These are phyloP conservation scores for Cercospora zeina DNA, from an alignment of 2,329 filamentous ascomycete genomes.

Conservation along the genomic window DNA sequence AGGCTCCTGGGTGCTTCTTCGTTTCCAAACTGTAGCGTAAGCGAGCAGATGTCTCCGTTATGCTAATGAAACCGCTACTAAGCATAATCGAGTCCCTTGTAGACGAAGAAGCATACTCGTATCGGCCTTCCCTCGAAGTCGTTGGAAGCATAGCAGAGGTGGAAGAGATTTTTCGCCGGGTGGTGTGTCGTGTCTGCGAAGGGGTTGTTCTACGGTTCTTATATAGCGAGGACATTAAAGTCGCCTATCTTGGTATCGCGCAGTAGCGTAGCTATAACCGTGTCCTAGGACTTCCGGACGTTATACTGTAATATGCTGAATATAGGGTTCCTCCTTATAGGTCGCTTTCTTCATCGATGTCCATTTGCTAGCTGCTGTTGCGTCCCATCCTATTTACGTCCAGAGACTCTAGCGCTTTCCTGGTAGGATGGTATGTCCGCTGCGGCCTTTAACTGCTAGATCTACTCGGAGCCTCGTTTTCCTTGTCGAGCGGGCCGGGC, in stretches of 20 bases:
- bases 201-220: not conserved
- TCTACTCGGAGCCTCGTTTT: not conserved
- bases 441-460: not conserved
- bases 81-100: not conserved
- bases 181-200: not conserved
- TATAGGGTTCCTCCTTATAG: not conserved
- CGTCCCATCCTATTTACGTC: not conserved
- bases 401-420: conserved; percentile 1
- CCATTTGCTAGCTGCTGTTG: not conserved
- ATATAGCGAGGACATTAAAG: not conserved
- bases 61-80: not conserved
- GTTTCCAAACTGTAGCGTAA: not conserved
- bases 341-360: not conserved
- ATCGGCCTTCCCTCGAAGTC: not conserved
- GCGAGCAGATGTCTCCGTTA: not conserved
- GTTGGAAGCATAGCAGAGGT: not conserved
- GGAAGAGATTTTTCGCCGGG: not conserved
- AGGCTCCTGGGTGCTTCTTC: not conserved
- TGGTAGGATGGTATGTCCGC: not conserved
- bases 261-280: not conserved
- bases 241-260: not conserved
- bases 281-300: not conserved
- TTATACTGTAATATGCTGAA: not conserved
- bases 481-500: not conserved
- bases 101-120: conserved; percentile 2